These are phyloP conservation scores for Thelonectria discophora DNA, from an alignment of 2,329 filamentous ascomycete genomes.

Conservation along the genomic window DNA sequence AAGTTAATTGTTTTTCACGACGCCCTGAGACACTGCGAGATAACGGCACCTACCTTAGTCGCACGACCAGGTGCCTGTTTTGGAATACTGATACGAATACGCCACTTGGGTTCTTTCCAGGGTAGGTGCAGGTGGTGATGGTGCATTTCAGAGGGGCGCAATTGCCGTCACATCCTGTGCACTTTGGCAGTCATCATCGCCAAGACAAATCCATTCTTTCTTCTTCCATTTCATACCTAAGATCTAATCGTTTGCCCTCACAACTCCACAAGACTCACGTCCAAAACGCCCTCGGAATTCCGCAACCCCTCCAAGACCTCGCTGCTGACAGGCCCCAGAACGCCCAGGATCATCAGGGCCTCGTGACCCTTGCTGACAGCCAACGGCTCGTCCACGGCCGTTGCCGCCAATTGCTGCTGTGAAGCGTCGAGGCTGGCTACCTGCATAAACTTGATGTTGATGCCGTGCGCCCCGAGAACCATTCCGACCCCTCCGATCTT, in stretches of 20 bases:
- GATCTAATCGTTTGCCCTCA: slow-evolving; percentile 30
- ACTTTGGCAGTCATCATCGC: too few relatives aligned
- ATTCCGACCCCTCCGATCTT: slow-evolving; percentile 84
- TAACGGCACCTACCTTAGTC: too few relatives aligned
- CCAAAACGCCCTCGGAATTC: slow-evolving; percentile 61
- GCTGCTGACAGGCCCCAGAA: slow-evolving; percentile 70
- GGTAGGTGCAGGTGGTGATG: neutral
- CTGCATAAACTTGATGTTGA: slow-evolving; percentile 85
- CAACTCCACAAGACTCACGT: slow-evolving; percentile 62
- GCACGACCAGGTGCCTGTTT: too few relatives aligned
- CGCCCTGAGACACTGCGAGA: too few relatives aligned
- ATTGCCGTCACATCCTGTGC: too few relatives aligned
- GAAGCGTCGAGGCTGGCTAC: slow-evolving; percentile 63
- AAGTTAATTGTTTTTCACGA: too few relatives aligned
- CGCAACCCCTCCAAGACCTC: slow-evolving; percentile 61
- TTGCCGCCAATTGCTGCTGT: slow-evolving; percentile 27
- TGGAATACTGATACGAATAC: too few relatives aligned
- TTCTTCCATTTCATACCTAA: too few relatives aligned
- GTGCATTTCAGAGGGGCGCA: neutral
- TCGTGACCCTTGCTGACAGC: slow-evolving; percentile 60
- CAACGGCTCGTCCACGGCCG: slow-evolving; percentile 29
- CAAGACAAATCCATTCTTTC: too few relatives aligned
- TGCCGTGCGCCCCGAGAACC: slow-evolving; percentile 71
- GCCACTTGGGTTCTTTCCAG: too few relatives aligned
- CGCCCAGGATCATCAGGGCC: slow-evolving; percentile 83